A percentile compares a stretch with the other conserved stretches of the same genome.
Evolutionary conservation across 2,329 filamentous ascomycete species (phyloP).

Genomic region (Chrysosporium keratinophilum): DNA sequence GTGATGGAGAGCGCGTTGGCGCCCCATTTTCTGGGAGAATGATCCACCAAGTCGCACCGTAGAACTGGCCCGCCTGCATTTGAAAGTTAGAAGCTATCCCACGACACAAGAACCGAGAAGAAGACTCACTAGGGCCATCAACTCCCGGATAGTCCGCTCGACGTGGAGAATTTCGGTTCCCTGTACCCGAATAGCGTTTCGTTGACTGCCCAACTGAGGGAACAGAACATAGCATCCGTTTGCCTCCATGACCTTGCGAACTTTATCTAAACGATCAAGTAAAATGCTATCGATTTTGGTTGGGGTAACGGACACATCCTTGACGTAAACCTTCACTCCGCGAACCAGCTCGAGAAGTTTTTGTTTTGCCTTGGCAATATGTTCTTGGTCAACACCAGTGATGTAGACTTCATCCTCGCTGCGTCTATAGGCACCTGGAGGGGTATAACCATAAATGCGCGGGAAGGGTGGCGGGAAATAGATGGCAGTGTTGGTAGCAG

Average conservation of each 20-base stretch:
- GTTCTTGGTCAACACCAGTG: conserved; percentile 75
- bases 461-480: conserved; percentile 96
- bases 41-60: conserved; percentile 93
- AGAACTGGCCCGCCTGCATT: conserved; percentile 80
- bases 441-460: conserved; percentile 79
- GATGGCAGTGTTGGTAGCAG: conserved; percentile 87
- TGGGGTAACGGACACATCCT: conserved; percentile 79
- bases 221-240: conserved; percentile 94
- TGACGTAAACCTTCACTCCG: conserved; percentile 73
- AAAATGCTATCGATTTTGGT: conserved; percentile 93
- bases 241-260: conserved; percentile 92
- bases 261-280: conserved; percentile 83
- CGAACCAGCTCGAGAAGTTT: conserved; percentile 78
- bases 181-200: conserved; percentile 77
- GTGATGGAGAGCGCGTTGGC: conserved; percentile 49
- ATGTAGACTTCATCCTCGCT: conserved; percentile 90
- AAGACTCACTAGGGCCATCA: conserved; percentile 74
- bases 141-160: conserved; percentile 85
- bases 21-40: conserved; percentile 59
- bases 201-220: conserved; percentile 74
- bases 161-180: conserved; percentile 88
- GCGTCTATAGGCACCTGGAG: conserved; percentile 66
- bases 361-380: conserved; percentile 79
- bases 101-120: not conserved
- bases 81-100: not conserved